Conservation (phyloP, 306 rosid species). For the Clitoria ternatea region DNA sequence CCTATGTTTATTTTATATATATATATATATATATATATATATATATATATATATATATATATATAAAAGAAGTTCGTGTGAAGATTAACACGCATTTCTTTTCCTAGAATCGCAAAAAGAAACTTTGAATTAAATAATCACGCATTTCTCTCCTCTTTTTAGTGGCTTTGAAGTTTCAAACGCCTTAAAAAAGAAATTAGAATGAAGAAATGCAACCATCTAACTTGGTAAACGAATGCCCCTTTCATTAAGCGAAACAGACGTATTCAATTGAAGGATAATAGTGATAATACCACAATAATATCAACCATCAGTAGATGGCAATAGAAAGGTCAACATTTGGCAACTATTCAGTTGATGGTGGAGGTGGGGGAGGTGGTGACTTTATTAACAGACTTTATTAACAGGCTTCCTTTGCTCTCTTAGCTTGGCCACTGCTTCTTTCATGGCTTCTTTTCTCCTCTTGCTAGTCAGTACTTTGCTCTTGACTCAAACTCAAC, state of each 20-base stretch:
- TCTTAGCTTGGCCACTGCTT: constrained; percentile 52
- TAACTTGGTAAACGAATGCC: neutral
- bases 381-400: no score
- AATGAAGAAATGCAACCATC: neutral
- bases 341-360: constrained; percentile 22
- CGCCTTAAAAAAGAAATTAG: no score
- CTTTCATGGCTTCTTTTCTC: constrained; percentile 93
- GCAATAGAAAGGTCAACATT: constrained; percentile 2
- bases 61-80: no score
- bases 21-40: no score
- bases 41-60: no score
- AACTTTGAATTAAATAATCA: no score
- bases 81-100: no score
- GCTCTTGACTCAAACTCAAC: constrained; percentile 29
- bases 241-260: neutral
- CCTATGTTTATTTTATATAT: no score
- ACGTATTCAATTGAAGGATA: neutral
- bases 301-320: neutral
- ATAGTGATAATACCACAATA: neutral
- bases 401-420: constrained; percentile 48
- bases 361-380: neutral
- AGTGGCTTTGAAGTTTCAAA: no score
- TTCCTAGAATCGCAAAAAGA: no score
- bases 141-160: no score
- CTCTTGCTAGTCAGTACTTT: constrained; percentile 73